These are phyloP conservation scores for Ogataea minuta DNA, from an alignment of 805 yeast species.

Conservation along the genomic window DNA sequence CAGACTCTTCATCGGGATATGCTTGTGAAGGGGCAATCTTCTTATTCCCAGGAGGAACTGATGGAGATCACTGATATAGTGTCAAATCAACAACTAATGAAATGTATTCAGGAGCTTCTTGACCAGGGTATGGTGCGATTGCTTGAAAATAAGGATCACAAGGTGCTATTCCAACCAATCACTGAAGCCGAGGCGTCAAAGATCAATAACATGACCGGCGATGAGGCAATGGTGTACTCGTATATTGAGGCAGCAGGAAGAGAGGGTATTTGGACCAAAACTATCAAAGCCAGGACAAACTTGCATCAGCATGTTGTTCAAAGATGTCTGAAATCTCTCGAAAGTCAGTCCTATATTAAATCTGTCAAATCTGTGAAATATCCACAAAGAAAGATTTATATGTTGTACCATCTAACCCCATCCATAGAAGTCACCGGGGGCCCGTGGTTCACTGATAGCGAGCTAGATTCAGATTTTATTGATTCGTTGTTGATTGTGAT, in stretches of 20 bases:
- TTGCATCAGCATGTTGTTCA: constrained; percentile 88
- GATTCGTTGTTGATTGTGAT: constrained; percentile 77
- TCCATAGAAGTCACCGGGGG: constrained; percentile 97
- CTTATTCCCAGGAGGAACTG: constrained; percentile 70
- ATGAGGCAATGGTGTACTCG: constrained; percentile 87
- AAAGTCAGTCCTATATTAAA: constrained; percentile 79
- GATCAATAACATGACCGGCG: constrained; percentile 73
- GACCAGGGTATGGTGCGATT: constrained; percentile 60
- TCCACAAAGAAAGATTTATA: constrained; percentile 94
- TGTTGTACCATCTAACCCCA: constrained; percentile 92
- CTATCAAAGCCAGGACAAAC: constrained; percentile 83
- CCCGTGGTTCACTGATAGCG: constrained; percentile 98
- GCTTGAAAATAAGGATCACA: constrained; percentile 55
- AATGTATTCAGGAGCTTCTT: constrained; percentile 44
- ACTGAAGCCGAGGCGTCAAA: constrained; percentile 71
- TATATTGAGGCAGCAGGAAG: constrained; percentile 90
- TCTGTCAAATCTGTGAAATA: constrained; percentile 83
- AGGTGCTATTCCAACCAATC: constrained; percentile 75
- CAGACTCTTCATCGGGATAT: constrained; percentile 54
- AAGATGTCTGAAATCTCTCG: constrained; percentile 77
- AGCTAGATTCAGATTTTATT: constrained; percentile 90
- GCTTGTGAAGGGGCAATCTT: constrained; percentile 48
- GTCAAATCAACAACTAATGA: constrained; percentile 42
- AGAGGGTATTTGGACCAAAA: constrained; percentile 96
- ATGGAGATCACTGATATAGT: constrained; percentile 45